These are phyloP conservation scores for Solanum etuberosum DNA, from an alignment of 257 asterid species.

Conservation along the genomic window DNA sequence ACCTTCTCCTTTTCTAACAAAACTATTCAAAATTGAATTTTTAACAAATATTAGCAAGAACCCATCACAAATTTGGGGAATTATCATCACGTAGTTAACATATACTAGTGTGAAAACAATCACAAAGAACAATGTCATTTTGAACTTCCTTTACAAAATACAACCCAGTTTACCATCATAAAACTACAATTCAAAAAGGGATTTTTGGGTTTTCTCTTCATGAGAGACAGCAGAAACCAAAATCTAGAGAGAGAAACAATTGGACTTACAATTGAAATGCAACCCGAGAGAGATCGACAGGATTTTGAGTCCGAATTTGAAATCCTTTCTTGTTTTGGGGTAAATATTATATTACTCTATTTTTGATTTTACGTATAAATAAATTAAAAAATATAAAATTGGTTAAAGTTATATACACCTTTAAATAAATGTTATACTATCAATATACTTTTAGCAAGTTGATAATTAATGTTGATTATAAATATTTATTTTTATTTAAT, in stretches of 20 bases:
- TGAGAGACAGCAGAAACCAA: neutral
- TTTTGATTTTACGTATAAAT: neutral
- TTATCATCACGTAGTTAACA: neutral
- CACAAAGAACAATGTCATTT: neutral
- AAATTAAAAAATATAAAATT: too few relatives aligned
- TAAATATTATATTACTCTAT: too few relatives aligned
- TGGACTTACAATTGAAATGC: neutral
- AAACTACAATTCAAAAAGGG: neutral
- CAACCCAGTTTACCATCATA: neutral
- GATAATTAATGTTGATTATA: too few relatives aligned
- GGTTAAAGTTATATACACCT: too few relatives aligned
- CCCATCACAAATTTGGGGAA: neutral
- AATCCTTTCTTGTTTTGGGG: neutral
- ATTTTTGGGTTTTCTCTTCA: neutral
- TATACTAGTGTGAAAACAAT: neutral
- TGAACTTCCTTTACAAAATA: neutral
- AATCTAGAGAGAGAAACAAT: neutral
- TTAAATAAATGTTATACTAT: neutral
- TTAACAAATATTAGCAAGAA: neutral
- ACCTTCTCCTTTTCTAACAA: neutral
- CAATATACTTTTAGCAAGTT: neutral
- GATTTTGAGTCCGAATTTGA: neutral
- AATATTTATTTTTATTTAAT: too few relatives aligned
- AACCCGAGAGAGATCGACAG: neutral
- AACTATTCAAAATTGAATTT: neutral